Evolutionary conservation across 176 grass and related monocot genomes (phyloP).

Genomic region (Triticum urartu): DNA sequence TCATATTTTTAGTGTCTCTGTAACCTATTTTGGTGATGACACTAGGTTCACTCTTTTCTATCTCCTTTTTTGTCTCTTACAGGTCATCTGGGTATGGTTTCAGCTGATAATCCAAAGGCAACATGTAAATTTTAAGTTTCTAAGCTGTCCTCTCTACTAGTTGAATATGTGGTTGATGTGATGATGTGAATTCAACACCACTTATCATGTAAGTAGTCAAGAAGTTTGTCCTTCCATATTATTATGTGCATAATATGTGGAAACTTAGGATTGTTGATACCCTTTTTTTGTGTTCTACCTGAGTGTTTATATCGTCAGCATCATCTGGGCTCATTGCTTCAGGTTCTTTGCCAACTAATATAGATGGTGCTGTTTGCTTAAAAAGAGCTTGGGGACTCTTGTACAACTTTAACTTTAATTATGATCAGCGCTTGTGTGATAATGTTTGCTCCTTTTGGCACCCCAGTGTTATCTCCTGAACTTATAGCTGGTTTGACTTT

Average conservation of each 20-base stretch:
- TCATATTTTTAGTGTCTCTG: not conserved
- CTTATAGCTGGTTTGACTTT: conserved; percentile 5
- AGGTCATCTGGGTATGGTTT: conserved; percentile 34
- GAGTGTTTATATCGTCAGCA: conserved; percentile 19
- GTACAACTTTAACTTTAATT: conserved; percentile 30
- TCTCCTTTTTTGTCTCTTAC: conserved; percentile 26
- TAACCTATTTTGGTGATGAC: not conserved
- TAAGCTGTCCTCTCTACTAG: conserved; percentile 22
- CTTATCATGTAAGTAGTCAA: conserved; percentile 9
- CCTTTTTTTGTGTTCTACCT: conserved; percentile 20
- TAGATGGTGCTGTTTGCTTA: conserved; percentile 23
- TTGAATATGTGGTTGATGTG: conserved; percentile 36
- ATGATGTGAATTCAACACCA: conserved; percentile 20
- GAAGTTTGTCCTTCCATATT: conserved; percentile 18
- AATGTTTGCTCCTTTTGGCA: not conserved
- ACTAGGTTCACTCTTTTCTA: not conserved
- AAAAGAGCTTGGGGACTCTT: conserved; percentile 27
- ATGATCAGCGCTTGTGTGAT: not conserved
- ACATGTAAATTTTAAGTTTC: conserved; percentile 17
- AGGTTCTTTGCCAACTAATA: conserved; percentile 35
- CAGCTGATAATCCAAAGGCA: not conserved
- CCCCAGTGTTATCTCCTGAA: not conserved
- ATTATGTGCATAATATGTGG: conserved; percentile 23
- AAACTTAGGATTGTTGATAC: conserved; percentile 14
- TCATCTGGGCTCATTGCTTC: conserved; percentile 33